Percentiles rank a stretch among this genome's conserved stretches.
Evolutionary conservation across 306 rosid species (phyloP).

Genomic region (Malus orientalis): DNA sequence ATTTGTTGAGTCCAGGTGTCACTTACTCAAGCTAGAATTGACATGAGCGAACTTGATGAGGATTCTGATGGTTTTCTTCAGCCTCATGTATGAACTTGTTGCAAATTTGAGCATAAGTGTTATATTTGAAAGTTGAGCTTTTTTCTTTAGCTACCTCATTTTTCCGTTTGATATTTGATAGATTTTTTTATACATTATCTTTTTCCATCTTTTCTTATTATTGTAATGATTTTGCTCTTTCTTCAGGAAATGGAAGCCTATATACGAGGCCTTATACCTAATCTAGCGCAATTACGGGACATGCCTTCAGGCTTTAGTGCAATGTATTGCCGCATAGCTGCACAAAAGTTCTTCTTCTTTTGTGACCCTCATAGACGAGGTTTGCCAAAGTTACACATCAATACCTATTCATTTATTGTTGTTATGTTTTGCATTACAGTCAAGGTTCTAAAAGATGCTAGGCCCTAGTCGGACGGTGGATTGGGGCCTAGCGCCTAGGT

Average conservation of each 20-base stretch:
- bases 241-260: conserved; percentile 89
- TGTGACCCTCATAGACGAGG: conserved; percentile 99
- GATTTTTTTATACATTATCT: background rate
- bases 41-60: conserved; percentile 97
- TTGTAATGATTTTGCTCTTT: background rate
- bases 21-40: conserved; percentile 97
- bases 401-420: background rate
- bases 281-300: conserved; percentile 88
- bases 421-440: background rate
- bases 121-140: conserved; percentile 6
- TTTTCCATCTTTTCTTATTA: background rate
- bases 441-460: no score
- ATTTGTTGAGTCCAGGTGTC: conserved; percentile 65
- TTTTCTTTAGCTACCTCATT: background rate
- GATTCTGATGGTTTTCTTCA: conserved; percentile 99
- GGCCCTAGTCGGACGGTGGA: no score
- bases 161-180: background rate
- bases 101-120: conserved; percentile 11
- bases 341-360: conserved; percentile 95
- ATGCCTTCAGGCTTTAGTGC: conserved; percentile 61
- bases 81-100: conserved; percentile 52
- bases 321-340: conserved; percentile 94
- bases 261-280: conserved; percentile 93
- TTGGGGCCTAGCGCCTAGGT: no score
- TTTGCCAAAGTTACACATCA: conserved; percentile 18